A percentile compares a stretch with the other conserved stretches of the same genome.
Conservation (phyloP, 306 rosid species). For the Luffa acutangula region DNA sequence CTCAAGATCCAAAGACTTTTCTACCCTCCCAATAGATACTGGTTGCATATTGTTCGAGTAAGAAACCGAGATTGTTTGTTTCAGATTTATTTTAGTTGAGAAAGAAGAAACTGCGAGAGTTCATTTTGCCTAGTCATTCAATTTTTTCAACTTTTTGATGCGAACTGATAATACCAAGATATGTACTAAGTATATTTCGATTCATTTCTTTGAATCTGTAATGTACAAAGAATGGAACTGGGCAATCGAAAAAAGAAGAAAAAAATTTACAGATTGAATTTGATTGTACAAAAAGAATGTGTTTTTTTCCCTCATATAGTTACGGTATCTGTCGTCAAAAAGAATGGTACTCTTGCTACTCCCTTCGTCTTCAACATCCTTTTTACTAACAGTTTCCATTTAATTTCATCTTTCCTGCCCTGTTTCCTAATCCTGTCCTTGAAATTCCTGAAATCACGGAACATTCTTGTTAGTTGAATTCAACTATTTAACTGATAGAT, state of each 20-base stretch:
- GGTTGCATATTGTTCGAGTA: slow-evolving; percentile 13
- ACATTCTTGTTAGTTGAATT: neutral
- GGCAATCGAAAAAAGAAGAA: neutral
- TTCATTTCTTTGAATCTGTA: slow-evolving; percentile 1
- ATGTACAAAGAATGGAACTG: neutral
- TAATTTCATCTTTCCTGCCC: slow-evolving; percentile 72
- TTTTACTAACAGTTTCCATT: slow-evolving; percentile 69
- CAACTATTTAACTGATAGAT: neutral
- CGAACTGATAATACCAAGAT: neutral
- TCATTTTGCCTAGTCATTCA: neutral
- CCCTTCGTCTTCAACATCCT: slow-evolving; percentile 53
- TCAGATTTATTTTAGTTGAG: neutral
- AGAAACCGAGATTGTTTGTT: neutral
- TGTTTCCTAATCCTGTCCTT: slow-evolving; percentile 48
- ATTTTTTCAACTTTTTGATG: neutral
- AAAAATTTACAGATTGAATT: neutral
- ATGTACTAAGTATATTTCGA: neutral
- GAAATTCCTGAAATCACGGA: slow-evolving; percentile 58
- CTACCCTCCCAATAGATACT: slow-evolving; percentile 26
- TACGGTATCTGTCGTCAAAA: slow-evolving; percentile 20
- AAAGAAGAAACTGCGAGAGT: neutral
- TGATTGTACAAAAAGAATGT: neutral
- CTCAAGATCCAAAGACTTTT: neutral
- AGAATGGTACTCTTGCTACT: slow-evolving; percentile 38
- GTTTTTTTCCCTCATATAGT: slow-evolving; percentile 6